Percentiles rank a stretch among this genome's conserved stretches.
These are phyloP conservation scores for Marvania coccoides DNA, from an alignment of 139 green algal species.

Conservation along the genomic window DNA sequence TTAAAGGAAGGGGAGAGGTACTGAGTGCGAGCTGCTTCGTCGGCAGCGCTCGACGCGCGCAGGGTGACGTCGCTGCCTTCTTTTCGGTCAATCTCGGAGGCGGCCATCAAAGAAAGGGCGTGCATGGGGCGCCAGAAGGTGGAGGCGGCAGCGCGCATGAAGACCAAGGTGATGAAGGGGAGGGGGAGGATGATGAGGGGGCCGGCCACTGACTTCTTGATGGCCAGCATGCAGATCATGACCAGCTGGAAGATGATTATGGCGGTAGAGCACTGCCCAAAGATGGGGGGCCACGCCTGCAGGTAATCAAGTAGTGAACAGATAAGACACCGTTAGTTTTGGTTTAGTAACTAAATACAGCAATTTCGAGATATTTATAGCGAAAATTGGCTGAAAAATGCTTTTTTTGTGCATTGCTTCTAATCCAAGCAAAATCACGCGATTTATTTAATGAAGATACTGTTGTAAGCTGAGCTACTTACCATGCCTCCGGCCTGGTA, in stretches of 20 bases:
- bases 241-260: constrained; percentile 62
- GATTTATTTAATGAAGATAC: background rate
- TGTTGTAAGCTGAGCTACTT: background rate
- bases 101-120: constrained; percentile 47
- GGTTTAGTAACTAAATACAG: no score
- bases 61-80: background rate
- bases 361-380: no score
- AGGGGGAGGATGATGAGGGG: constrained; percentile 31
- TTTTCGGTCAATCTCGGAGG: constrained; percentile 45
- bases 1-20: constrained; percentile 34
- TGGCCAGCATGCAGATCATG: constrained; percentile 46
- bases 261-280: constrained; percentile 47
- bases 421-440: background rate
- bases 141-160: constrained; percentile 16
- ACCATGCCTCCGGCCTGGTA: constrained; percentile 35
- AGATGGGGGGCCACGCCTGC: constrained; percentile 42
- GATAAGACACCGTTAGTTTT: background rate
- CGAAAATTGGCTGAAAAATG: no score
- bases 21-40: background rate
- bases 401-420: background rate
- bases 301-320: background rate
- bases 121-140: constrained; percentile 47
- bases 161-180: constrained; percentile 36
- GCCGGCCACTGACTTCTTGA: constrained; percentile 38
- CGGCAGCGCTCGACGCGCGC: background rate